Percentiles rank a stretch among this genome's conserved stretches.
Conservation (phyloP, 768 basidiomycete species). For the Psilocybe subaeruginosa region DNA sequence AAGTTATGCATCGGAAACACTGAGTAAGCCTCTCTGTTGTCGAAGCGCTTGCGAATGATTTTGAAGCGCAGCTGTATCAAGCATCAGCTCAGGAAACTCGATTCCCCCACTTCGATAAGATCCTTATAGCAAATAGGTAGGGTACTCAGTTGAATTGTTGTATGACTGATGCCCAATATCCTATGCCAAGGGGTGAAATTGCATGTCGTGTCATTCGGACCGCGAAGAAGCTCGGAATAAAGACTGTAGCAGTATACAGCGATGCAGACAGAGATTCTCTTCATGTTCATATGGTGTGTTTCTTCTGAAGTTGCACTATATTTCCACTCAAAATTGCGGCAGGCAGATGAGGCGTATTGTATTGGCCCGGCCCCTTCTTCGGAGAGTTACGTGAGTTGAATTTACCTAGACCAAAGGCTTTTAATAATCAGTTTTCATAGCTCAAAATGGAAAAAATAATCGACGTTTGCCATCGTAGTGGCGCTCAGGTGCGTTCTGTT, state of each 20-base stretch:
- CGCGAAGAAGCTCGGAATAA: conserved; percentile 84
- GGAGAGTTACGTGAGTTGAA: conserved; percentile 80
- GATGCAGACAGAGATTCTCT: conserved; percentile 82
- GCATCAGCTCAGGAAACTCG: not conserved
- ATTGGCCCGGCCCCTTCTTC: conserved; percentile 91
- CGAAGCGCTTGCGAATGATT: not conserved
- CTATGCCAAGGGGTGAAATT: conserved; percentile 78
- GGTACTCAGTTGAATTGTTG: not conserved
- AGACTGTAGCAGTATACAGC: conserved; percentile 91
- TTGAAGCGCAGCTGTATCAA: not conserved
- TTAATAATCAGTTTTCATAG: conserved; percentile 37
- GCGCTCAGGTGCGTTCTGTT: conserved; percentile 72
- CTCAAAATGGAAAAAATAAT: conserved; percentile 88
- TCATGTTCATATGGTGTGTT: conserved; percentile 77
- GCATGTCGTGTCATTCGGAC: conserved; percentile 95
- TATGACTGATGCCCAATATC: not conserved
- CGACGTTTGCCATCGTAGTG: conserved; percentile 76
- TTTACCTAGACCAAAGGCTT: not conserved
- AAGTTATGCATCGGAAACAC: conserved; percentile 31
- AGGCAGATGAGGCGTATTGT: conserved; percentile 89
- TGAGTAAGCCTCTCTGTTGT: conserved; percentile 23
- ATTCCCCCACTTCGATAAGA: conserved; percentile 81
- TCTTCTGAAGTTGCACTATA: not conserved
- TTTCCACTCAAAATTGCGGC: not conserved
- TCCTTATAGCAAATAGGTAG: conserved; percentile 89